Evolutionary conservation across 805 yeast genomes (phyloP).

Genomic region (Clavispora phyllophila): DNA sequence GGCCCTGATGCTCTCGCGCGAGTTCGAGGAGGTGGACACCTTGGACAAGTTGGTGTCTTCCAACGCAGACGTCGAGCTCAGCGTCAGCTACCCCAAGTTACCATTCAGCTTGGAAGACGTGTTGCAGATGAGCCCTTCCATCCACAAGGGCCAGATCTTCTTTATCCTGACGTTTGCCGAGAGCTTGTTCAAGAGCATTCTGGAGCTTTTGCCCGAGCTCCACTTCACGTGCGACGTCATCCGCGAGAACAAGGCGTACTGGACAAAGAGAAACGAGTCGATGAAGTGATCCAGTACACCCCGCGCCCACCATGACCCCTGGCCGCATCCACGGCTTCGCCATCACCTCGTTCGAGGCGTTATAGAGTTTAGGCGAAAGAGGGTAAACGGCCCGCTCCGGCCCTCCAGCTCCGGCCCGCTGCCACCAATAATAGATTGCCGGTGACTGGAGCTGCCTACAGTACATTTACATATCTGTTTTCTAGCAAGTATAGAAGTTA

Average conservation of each 20-base stretch:
- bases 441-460: not conserved
- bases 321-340: not conserved
- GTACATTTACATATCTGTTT: too few species aligned
- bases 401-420: too few species aligned
- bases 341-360: not conserved
- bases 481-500: too few species aligned
- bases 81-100: conserved; percentile 26
- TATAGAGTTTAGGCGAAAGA: not conserved
- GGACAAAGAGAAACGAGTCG: conserved; percentile 30
- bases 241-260: conserved; percentile 48
- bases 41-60: conserved; percentile 38
- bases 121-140: conserved; percentile 39
- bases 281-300: not conserved
- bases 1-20: conserved; percentile 78
- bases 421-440: not conserved
- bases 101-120: conserved; percentile 41
- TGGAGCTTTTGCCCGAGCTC: conserved; percentile 56
- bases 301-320: too few species aligned
- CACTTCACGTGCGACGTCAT: conserved; percentile 52
- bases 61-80: conserved; percentile 6
- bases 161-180: conserved; percentile 80
- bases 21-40: conserved; percentile 61
- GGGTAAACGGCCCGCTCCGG: too few species aligned
- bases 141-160: conserved; percentile 73
- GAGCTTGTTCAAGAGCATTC: conserved; percentile 64